Base-by-base conservation (phyloP, 2,329 filamentous ascomycete genomes). In the Paraphaeosphaeria sporulosa region DNA sequence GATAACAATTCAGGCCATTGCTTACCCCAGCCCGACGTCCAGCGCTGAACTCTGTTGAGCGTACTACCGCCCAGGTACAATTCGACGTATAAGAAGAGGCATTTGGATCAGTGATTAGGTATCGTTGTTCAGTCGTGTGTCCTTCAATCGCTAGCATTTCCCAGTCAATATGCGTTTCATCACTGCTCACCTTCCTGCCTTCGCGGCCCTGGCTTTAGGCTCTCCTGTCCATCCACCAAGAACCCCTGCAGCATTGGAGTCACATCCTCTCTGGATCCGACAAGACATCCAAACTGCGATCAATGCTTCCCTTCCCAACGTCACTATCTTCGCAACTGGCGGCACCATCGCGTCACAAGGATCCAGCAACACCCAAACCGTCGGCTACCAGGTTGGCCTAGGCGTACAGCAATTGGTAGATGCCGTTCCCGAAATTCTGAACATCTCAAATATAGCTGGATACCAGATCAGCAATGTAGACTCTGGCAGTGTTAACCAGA, bases 341-440 rank as follows among this genome's bases (percentile, higher is more conserved):
- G 86, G 86, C 38, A 89, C 86, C 10, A 88, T 88, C 50, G 86
- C 86, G 15, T 84, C 84, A 1, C 80, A 81, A 60, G 83, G 81
- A 0, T 72, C 71, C n/a, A 81, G 78, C 40, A 80, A 80, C 25
- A 81, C 79, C 19, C 81, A 85, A 62, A 90, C 79, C 25, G 86
- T 80, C 1, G 83, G 83, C 59, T 90, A 89, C 69, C 73, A 82
- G 73, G 51, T 86, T 74, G 68, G 78, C 64, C 74, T 86, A 8
- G 82, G 83, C 4, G 81, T 87, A 8, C 76, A 83, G 44, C 71
- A 81, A 6, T 79, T 88, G 10, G 82, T 88, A 61, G 75, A 82
- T 30, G 84, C 85, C 1, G 85, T 87, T 0, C 86, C 86, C 0
- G 81, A 85, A 66, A 72, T 88, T 10, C 74, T 80, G 42, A 83